Base-by-base conservation (phyloP, 192 early-diverging fungal genomes). In the Podila epicladia region DNA sequence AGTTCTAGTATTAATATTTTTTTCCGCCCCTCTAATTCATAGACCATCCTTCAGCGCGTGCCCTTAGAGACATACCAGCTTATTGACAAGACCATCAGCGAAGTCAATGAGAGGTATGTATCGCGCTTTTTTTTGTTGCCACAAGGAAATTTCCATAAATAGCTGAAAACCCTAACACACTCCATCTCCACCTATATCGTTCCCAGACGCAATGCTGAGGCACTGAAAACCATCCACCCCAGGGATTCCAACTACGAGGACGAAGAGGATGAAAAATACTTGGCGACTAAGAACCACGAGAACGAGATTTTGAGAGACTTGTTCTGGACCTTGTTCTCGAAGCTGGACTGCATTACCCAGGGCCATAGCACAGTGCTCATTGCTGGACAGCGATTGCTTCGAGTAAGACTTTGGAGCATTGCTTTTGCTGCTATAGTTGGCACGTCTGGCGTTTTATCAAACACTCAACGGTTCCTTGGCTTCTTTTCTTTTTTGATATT, bases 301-400 rank as follows among this genome's bases (percentile, higher is more conserved):
- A 89, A 90, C 35, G 94, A 95, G 73, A 87, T 93, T 41, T 64
- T 95, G 64, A 89, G 87, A 66, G 94, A 95, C 69, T 85, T 94
- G 75, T 84, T 93, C 13, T 91, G 93, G 83, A 93, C 93, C 0
- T 68, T 94, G 59, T 95, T 91, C 84, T 93, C 92, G 1, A 92
- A 93, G 62, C 65, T 95, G 15, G 92, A 93, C 65, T 87, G 92
- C 4, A 91, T 95, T 8, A 65, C 92, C 2, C 91, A 92, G 73
- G 93, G 92, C 58, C 93, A 95, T 60, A 86, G 91, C 45, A 91
- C 91, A 53, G 83, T 93, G n/a, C 82, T 91, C 49, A 85, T 91
- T 24, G 83, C 89, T n/a, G 87, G 91, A 9, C 77, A 85, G 49
- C 86, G 87, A n/a, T 70, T 89, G 12, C 67, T 85, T 69, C 73